Base-by-base conservation (phyloP, 176 grass and related monocot species). In the Elymus sibiricus region DNA sequence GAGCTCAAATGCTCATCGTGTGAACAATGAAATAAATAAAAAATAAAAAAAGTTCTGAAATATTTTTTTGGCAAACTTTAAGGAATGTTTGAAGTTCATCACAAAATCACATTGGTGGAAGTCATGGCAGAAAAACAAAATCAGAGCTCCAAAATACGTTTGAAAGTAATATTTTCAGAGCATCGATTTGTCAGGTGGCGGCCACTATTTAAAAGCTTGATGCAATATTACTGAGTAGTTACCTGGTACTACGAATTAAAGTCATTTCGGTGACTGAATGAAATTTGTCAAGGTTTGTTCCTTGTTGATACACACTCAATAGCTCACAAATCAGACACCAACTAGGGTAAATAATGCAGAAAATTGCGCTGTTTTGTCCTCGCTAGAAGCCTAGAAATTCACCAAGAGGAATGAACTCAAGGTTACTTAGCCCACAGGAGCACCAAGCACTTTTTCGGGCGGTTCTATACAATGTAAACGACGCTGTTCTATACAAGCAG, bases 381-480 rank as follows among this genome's bases (percentile, higher is more conserved):
- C 73, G 31, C 37, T 26, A 69, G 16, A 53, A 53, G 49, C 49
- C 49, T 53, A 53, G 28, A 73, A 19, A 31, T 63, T 37, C 27
- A 16, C 38, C 29, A 46, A 28, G 13, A 66, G 46, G 74, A 59
- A 61, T 12, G 70, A 40, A 53, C 39, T 40, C 40, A 79, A 55
- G 51, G 86, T 81, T 82, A 43, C 49, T 74, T 74, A 88, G 70
- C 34, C 70, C 81, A 76, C 68, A 71, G 77, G 51, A 24, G 44
- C 80, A 87, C 63, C 62, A 69, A 16, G 43, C 85, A 88, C 62
- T 72, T 81, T 64, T 44, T 19, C 25, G 10, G 85, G 28, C 26
- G 28, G 90, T 85, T 90, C 80, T 92, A 84, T 92, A 92, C 70
- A 90, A 73, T 63, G 80, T 77, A 56, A 81, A 84, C 77, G 40